phyloP scores from a whole-genome alignment of 2,329 filamentous ascomycete species.

The Periconia digitata region DNA sequence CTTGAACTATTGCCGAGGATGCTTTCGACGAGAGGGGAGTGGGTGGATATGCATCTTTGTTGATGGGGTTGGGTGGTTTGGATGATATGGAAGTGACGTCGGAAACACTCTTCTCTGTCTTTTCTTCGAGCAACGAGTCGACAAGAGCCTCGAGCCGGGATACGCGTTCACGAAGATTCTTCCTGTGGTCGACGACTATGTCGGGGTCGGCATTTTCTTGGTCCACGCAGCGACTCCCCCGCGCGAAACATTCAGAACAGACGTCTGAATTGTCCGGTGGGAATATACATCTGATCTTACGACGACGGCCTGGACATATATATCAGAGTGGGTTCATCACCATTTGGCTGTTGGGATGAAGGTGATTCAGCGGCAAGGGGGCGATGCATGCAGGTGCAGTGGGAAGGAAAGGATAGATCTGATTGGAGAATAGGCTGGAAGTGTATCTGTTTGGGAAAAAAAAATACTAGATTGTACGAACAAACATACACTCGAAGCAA shows the following conservation, averaged over 20 bases:
- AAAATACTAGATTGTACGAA: slow-evolving; percentile 5
- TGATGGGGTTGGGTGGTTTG: slow-evolving; percentile 24
- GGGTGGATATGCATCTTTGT: slow-evolving; percentile 30
- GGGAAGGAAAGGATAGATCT: not conserved
- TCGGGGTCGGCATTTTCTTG: slow-evolving; percentile 48
- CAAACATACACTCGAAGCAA: slow-evolving; percentile 48
- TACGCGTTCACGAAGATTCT: slow-evolving; percentile 47
- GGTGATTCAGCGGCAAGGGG: slow-evolving; percentile 1
- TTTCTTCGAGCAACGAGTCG: slow-evolving; percentile 41
- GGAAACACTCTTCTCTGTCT: slow-evolving; percentile 28
- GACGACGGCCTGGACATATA: slow-evolving; percentile 46
- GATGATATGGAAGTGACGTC: slow-evolving; percentile 34
- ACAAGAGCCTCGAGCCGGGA: slow-evolving; percentile 46
- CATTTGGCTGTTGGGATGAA: not conserved
- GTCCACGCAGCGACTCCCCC: slow-evolving; percentile 49
- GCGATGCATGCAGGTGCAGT: not conserved
- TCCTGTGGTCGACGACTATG: slow-evolving; percentile 44
- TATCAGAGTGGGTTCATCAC: slow-evolving; percentile 22
- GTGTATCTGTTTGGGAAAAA: not conserved
- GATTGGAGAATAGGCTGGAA: not conserved
- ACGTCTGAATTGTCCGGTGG: slow-evolving; percentile 40
- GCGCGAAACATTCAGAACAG: slow-evolving; percentile 50
- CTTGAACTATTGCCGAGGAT: slow-evolving; percentile 22
- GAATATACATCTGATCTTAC: slow-evolving; percentile 54
- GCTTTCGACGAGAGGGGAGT: slow-evolving; percentile 38